Base-by-base conservation (phyloP, 495 filamentous ascomycete species). In the Penicillium samsonianum region DNA sequence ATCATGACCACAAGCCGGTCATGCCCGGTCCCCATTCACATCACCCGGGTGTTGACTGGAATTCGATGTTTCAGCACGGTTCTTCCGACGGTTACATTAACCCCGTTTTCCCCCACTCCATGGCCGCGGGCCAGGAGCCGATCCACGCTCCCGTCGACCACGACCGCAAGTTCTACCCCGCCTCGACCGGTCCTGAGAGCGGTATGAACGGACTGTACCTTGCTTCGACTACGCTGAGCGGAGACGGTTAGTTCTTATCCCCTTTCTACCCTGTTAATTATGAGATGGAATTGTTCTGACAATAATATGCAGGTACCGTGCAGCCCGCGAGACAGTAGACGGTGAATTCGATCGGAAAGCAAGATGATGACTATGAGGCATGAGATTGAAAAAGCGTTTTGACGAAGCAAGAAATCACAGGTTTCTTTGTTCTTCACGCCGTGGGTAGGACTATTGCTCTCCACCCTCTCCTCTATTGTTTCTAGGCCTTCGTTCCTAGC, bases 41-140 rank as follows among this genome's bases (percentile, higher is more conserved):
- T 63, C 75, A 77, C 50, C 62, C 75, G 40, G 68, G 72, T 67
- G 75, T 84, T 74, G 86, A 89, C 71, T 90, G 86, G 86, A 78
- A 86, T 59, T 79, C 84, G 64, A 85, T 89, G 81, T 90, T 87
- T 79, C 86, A 87, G 78, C 74, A 84, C 74, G 83, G 80, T 75
- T 76, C 80, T 64, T 80, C 84, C 60, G 76, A 85, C 71, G 74
- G 79, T 66, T 85, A 82, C 73, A 80, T 84, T 71, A 79, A 75
- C 77, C 69, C 76, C 59, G 84, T 82, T 69, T 82, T 81, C 71
- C 78, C 85, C 73, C 74, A 78, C 57, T 72, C 75, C 61, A 79
- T 80, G 77, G 73, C 73, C 19, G 55, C 72, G 58, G 71, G 73
- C 53, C 74, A 76, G 63, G 76, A 79, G 58, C 59, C 72, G 30